Base-by-base conservation (phyloP, 345 rosid genomes). In the Arabis hirsuta region DNA sequence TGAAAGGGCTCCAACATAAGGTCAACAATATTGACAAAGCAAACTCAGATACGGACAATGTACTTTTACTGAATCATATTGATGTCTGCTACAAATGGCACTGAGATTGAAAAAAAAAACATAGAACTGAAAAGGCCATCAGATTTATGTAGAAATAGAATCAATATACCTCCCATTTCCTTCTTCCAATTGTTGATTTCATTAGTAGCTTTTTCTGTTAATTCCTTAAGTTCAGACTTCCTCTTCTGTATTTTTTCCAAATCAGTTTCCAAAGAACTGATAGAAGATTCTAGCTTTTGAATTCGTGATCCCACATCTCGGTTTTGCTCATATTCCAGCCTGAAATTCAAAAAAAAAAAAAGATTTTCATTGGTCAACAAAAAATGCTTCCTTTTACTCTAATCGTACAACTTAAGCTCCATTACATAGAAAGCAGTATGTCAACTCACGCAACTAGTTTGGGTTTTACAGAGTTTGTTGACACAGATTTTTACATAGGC, bases 261-360 rank as follows among this genome's bases (percentile, higher is more conserved):
- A 12, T 95, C 92, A 65, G 87, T 74, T 80, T 90, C 87, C 77
- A 91, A 84, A 43, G 83, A 52, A 77, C 45, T 75, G 29, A 91
- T 69, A 71, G 95, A 82, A 67, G 92, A 79, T 78, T 95, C 97
- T 79, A 95, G 83, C 83, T 86, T 90, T 72, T 65, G 85, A 77
- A 90, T 88, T 55, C 94, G 80, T 71, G 92, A 84, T 26, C 88
- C 96, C 82, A 88, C 87, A 76, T 91, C 99, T 65, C 97, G 89
- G 80, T 86, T 91, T 55, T 86, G 92, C 82, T 91, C 96, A 75
- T 91, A 95, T 75, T 91, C 96, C 88, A 95, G 75, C 89, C 99
- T 91, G 83, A 20, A 84, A 51, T 65, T 65, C 9, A 22, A 34
- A 34, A 34, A 34, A 6, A 7, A 73, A 46, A 69, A 64, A 27